Base-by-base conservation (phyloP, 257 asterid species). In the Solanum bukasovii region DNA sequence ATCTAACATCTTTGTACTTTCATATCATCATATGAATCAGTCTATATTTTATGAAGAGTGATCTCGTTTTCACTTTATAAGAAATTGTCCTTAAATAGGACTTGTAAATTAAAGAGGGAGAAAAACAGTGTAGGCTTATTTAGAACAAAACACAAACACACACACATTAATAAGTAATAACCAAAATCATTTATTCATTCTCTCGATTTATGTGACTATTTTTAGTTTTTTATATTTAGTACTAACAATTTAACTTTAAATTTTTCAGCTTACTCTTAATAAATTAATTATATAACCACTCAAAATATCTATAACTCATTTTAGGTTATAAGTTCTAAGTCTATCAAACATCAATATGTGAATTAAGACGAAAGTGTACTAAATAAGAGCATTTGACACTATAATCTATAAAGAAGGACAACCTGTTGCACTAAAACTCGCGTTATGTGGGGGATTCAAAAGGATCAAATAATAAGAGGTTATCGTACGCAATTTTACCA, bases 341-440 rank as follows among this genome's bases (percentile, higher is more conserved):
- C 65, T 59, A 59, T 59, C 16, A n/a, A 9, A 65, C 33, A 9
- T 10, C 1, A 1, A 0, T 12, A n/a, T 9, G 27, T 65, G 16
- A n/a, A 20, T 65, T n/a, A 10, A 2, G 72, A 4, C 1, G 33
- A 65, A 65, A 1, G 7, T 4, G 33, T 65, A 65, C 16, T 21
- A 8, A 61, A 61, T 65, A 65, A 65, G 27, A 65, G 29, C 2
- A 11, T n/a, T 65, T 65, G 33, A 65, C 8, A 1, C 72, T n/a
- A n/a, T 16, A 65, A 65, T 56, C 0, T 56, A 20, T 2, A 56
- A 56, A 56, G 1, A 56, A 56, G 11, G 2, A 4, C 9, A 56
- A 3, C 4, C 0, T 3, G 1, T 18, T 56, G 9, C 65, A 20
- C 5, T 56, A 56, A 56, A 56, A 0, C 1, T 20, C 1, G 4